Conservation (phyloP, 2,329 filamentous ascomycete genomes). For the Fusarium penzigii region DNA sequence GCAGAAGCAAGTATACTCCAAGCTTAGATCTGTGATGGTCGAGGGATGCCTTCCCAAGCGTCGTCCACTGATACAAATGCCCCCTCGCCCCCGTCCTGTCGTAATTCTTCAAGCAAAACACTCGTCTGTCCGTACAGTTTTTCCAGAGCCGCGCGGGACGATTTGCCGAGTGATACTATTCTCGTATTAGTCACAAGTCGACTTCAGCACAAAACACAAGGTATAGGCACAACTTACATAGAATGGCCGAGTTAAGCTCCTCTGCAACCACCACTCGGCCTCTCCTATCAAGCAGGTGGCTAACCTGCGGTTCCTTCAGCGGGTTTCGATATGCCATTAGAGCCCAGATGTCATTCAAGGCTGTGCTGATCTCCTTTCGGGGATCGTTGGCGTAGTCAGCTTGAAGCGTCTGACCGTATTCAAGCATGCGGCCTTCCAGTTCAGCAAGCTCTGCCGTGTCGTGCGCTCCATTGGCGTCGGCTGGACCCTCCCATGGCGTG, state of each 20-base stretch:
- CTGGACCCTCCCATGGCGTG: conserved; percentile 38
- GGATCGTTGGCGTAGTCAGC: conserved; percentile 75
- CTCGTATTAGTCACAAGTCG: conserved; percentile 16
- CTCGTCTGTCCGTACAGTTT: conserved; percentile 83
- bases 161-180: conserved; percentile 85
- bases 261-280: conserved; percentile 82
- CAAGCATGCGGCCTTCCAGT: conserved; percentile 69
- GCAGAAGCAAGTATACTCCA: neutral
- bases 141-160: conserved; percentile 82
- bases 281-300: conserved; percentile 73
- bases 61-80: conserved; percentile 71
- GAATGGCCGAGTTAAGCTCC: conserved; percentile 89
- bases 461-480: conserved; percentile 45
- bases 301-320: conserved; percentile 70
- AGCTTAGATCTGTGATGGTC: conserved; percentile 35
- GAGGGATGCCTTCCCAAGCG: conserved; percentile 49
- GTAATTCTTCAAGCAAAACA: conserved; percentile 79
- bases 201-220: neutral
- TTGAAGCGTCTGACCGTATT: conserved; percentile 78
- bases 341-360: conserved; percentile 82
- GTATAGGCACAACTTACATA: conserved; percentile 62
- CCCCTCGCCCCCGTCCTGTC: conserved; percentile 76
- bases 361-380: conserved; percentile 68
- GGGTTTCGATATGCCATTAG: conserved; percentile 86
- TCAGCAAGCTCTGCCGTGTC: conserved; percentile 37